A percentile compares a stretch with the other conserved stretches of the same genome.
Evolutionary conservation across 768 basidiomycete species (phyloP).

Genomic region (Termitomyces sp.): DNA sequence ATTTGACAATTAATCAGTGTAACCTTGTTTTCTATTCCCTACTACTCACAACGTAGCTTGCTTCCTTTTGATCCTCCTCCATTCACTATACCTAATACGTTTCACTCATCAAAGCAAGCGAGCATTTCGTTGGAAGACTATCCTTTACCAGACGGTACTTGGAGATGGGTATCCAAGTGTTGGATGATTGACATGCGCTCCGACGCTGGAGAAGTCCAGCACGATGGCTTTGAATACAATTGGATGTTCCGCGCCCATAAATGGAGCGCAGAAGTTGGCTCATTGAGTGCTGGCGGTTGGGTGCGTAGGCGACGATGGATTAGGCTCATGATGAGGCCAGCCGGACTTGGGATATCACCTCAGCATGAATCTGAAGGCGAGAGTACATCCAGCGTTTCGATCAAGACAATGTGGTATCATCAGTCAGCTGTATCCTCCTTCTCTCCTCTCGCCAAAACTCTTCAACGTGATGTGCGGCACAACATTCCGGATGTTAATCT

Average conservation of each 20-base stretch:
- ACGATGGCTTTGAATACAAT: constrained; percentile 86
- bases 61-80: constrained; percentile 69
- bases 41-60: constrained; percentile 66
- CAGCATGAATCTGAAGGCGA: constrained; percentile 9
- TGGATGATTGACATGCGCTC: constrained; percentile 92
- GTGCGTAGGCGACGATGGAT: constrained; percentile 81
- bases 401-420: constrained; percentile 6
- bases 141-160: constrained; percentile 73
- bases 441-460: constrained; percentile 17
- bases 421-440: constrained; percentile 26
- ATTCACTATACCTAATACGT: constrained; percentile 54
- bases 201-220: constrained; percentile 66
- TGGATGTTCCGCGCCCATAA: constrained; percentile 62
- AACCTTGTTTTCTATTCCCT: constrained; percentile 65
- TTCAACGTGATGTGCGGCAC: constrained; percentile 9
- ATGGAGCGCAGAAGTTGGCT: constrained; percentile 62
- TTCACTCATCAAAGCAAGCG: constrained; percentile 39
- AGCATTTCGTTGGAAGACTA: constrained; percentile 56
- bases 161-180: constrained; percentile 73
- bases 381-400: neutral
- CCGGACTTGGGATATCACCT: constrained; percentile 15
- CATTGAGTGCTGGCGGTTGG: constrained; percentile 60
- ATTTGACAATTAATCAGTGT: constrained; percentile 26
- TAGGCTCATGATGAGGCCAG: constrained; percentile 75
- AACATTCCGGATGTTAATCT: constrained; percentile 20